Evolutionary conservation across 768 basidiomycete genomes (phyloP), one percentile per base, ranked within the genome.

Genomic region (Leccinum barrowsii): DNA sequence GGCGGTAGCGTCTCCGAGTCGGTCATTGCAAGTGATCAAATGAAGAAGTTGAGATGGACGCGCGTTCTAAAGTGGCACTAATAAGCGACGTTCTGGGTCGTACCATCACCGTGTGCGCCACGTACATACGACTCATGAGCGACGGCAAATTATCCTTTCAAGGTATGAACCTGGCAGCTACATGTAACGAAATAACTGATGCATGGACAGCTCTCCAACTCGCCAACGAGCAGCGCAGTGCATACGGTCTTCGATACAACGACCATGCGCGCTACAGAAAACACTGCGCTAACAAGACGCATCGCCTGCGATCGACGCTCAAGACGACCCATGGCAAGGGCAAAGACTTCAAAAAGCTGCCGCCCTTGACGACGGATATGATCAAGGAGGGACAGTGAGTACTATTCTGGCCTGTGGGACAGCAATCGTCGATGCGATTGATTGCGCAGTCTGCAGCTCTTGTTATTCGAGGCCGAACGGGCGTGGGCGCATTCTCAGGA

Each of bases 401-500:
- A 28, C 17, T 32, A 26, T 54, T 50, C 26, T 26, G n/a, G n/a
- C 37, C 48, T 10, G 5, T 17, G 49, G 59, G 17, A 51, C 56
- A 55, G 59, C 40, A 54, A 54, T 60, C 42, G 55, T 55, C 60
- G 56, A 58, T 52, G 35, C 50, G 37, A 48, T 50, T 55, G 49
- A 47, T 51, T 12, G 47, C 54, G 26, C 55, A 93, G 91, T 65
- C 80, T 95, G 5, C 88, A 95, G 65, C 80, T 97, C 11, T 75
- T 94, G 49, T 80, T 98, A 8, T 87, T 94, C 66, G 93, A 97
- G 70, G 84, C 93, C 8, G 96, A 98, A 71, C 85, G 96, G 47
- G 91, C 93, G 30, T 94, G 94, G 86, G 86, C 91, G 1, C 85
- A 94, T 73, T 86, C 94, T 5, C 92, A 95, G 71, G 90, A 92